phyloP scores from a whole-genome alignment of 345 rosid species.

The Syzygium oleosum region DNA sequence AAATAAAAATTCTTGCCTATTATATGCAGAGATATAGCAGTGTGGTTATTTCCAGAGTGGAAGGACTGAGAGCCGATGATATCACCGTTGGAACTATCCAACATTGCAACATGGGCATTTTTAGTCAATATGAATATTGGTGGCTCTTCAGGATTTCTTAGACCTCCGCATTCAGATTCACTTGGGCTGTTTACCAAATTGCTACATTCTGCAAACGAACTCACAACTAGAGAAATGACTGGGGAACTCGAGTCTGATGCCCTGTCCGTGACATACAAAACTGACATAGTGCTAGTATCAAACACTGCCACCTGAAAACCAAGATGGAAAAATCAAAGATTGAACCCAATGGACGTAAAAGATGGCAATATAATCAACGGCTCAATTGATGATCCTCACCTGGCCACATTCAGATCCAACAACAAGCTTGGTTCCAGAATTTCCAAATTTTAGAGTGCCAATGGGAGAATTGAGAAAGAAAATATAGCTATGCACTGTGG shows the following conservation, averaged over 20 bases:
- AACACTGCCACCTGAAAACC: conserved; percentile 73
- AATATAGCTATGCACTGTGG: conserved; percentile 55
- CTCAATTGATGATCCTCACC: conserved; percentile 29
- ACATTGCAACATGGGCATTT: conserved; percentile 41
- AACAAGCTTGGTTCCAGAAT: conserved; percentile 45
- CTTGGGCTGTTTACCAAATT: conserved; percentile 11
- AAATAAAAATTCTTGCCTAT: conserved; percentile 33
- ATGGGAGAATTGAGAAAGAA: conserved; percentile 50
- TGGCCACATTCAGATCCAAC: conserved; percentile 72
- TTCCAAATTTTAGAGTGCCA: conserved; percentile 33
- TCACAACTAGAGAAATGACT: conserved; percentile 41
- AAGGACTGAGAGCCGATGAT: conserved; percentile 26
- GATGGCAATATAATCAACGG: neutral
- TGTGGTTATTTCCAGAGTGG: conserved; percentile 23
- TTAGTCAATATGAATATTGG: conserved; percentile 39
- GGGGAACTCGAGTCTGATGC: conserved; percentile 39
- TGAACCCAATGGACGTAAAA: neutral
- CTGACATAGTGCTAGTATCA: conserved; percentile 39
- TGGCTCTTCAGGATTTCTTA: conserved; percentile 17
- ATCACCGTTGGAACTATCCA: conserved; percentile 51
- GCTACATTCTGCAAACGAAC: conserved; percentile 20
- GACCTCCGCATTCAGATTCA: conserved; percentile 14
- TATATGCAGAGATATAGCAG: conserved; percentile 46
- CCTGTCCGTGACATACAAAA: conserved; percentile 44
- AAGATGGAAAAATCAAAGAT: conserved; percentile 4